A percentile compares a stretch with the other conserved stretches of the same genome.
Evolutionary conservation across 495 filamentous ascomycete species (phyloP).

Genomic region (Amphirosellinia nigrospora): DNA sequence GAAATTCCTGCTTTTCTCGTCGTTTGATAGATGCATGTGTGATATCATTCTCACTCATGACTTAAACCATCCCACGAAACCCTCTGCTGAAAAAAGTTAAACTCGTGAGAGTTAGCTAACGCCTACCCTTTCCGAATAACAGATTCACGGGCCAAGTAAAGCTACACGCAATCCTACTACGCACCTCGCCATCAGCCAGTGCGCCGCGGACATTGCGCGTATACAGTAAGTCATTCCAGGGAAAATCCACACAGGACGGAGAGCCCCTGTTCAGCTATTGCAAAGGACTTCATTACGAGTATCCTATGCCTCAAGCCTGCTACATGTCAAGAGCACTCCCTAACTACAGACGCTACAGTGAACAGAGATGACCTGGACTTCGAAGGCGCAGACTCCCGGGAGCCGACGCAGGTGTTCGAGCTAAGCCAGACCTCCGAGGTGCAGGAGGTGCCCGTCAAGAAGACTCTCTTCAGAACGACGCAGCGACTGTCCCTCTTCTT

Average conservation of each 20-base stretch:
- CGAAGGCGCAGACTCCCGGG: conserved; percentile 67
- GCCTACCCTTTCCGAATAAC: not conserved
- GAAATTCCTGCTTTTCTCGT: not conserved
- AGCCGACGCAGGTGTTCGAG: conserved; percentile 77
- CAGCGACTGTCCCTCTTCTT: conserved; percentile 82
- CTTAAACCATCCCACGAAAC: not conserved
- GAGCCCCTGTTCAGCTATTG: not conserved
- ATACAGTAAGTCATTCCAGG: conserved; percentile 51
- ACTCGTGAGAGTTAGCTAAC: conserved; percentile 3
- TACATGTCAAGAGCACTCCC: not conserved
- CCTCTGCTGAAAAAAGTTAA: not conserved
- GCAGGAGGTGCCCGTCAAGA: conserved; percentile 82
- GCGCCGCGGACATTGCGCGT: conserved; percentile 86
- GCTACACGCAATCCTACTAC: conserved; percentile 84
- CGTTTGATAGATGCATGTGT: not conserved
- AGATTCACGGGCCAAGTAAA: conserved; percentile 95
- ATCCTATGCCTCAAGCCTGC: not conserved
- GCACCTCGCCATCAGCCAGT: conserved; percentile 69
- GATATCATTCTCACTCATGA: not conserved
- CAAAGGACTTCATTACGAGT: not conserved
- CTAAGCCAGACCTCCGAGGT: conserved; percentile 80
- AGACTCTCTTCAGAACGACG: conserved; percentile 86
- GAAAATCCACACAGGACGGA: not conserved
- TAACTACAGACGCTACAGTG: conserved; percentile 35
- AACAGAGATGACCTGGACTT: conserved; percentile 92